Conservation (phyloP, 1,139 yeast genomes). For the Scheffersomyces illinoinensis region DNA sequence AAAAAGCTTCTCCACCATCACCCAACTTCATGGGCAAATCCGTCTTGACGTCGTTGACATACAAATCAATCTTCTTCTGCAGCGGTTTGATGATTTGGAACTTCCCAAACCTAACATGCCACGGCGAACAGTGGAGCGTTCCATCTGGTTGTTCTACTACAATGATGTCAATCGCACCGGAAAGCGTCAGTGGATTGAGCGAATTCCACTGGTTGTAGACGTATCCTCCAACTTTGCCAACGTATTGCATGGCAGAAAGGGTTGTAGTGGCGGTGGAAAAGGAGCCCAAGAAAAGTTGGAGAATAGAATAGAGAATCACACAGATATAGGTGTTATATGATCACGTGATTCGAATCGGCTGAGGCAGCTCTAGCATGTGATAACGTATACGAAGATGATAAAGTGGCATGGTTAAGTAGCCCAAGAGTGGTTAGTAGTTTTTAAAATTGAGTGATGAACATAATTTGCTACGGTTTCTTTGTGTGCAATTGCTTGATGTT, state of each 20-base stretch:
- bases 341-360: not conserved
- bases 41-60: slow-evolving; percentile 79
- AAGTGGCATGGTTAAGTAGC: too few relatives aligned
- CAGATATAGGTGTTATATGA: not conserved
- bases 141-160: slow-evolving; percentile 92
- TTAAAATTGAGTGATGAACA: too few relatives aligned
- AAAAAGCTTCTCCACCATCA: slow-evolving; percentile 97
- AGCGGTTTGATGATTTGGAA: slow-evolving; percentile 93
- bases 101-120: slow-evolving; percentile 94
- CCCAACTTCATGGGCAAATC: slow-evolving; percentile 94
- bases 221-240: slow-evolving; percentile 91
- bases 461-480: too few relatives aligned
- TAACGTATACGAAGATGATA: not conserved
- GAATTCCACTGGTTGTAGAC: slow-evolving; percentile 98
- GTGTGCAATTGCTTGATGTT: too few relatives aligned
- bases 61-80: slow-evolving; percentile 87
- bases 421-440: too few relatives aligned
- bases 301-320: not conserved
- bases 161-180: slow-evolving; percentile 96
- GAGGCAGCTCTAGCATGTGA: not conserved
- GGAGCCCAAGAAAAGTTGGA: not conserved
- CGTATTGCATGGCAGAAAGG: slow-evolving; percentile 73
- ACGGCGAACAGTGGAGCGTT: slow-evolving; percentile 87
- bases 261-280: not conserved
- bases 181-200: slow-evolving; percentile 90